Percentiles rank a stretch among this genome's conserved stretches.
Conservation (phyloP, 2,329 filamentous ascomycete genomes). For the Thermothelomyces thermophilus region DNA sequence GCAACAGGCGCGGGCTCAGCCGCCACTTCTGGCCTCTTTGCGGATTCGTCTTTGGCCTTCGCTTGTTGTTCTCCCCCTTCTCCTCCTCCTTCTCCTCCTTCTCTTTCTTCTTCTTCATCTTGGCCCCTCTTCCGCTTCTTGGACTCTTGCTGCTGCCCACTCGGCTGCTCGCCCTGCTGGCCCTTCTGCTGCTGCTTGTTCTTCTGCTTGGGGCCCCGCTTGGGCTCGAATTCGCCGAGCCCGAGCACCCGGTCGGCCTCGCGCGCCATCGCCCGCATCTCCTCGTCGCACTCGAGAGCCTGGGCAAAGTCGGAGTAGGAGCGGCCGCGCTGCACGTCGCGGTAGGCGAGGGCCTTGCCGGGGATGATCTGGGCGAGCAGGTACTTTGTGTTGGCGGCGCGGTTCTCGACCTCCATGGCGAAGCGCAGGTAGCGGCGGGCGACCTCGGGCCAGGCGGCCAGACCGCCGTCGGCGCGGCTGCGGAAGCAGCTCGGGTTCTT, state of each 20-base stretch:
- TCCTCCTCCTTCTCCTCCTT: slow-evolving; percentile 20
- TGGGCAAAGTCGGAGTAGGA: slow-evolving; percentile 65
- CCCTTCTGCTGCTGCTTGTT: slow-evolving; percentile 27
- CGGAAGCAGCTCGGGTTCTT: slow-evolving; percentile 86
- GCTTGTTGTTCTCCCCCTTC: slow-evolving; percentile 21
- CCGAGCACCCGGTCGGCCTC: slow-evolving; percentile 59
- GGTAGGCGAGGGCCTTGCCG: slow-evolving; percentile 62
- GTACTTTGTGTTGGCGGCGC: slow-evolving; percentile 90
- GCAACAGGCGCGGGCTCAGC: neutral
- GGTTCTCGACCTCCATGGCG: slow-evolving; percentile 73
- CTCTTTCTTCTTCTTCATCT: neutral
- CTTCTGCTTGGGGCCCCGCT: slow-evolving; percentile 10
- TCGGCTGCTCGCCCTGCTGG: slow-evolving; percentile 30
- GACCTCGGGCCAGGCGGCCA: slow-evolving; percentile 69
- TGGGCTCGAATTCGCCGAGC: slow-evolving; percentile 45
- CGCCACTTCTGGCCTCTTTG: slow-evolving; percentile 2
- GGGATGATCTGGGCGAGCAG: slow-evolving; percentile 79
- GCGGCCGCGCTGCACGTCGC: slow-evolving; percentile 56
- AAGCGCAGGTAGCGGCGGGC: slow-evolving; percentile 67
- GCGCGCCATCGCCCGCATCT: slow-evolving; percentile 57
- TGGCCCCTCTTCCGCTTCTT: slow-evolving; percentile 15
- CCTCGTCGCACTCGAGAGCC: slow-evolving; percentile 51
- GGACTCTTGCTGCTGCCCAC: slow-evolving; percentile 13
- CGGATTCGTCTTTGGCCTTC: slow-evolving; percentile 11
- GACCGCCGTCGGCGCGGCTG: slow-evolving; percentile 58